Base-by-base conservation (phyloP, 768 basidiomycete species). In the Phaeolepiota aurea region DNA sequence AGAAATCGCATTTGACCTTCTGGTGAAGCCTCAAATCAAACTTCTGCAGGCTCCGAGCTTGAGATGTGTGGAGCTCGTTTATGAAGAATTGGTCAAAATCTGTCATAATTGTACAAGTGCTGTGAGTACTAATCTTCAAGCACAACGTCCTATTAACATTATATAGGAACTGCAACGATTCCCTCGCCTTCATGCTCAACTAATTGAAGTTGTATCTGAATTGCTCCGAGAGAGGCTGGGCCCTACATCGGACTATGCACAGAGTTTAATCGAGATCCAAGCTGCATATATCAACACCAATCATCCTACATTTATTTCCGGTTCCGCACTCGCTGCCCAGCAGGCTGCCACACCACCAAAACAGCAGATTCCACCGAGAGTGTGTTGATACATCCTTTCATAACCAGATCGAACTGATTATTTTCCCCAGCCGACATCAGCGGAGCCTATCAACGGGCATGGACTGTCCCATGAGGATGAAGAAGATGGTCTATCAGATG, bases 281-380 rank as follows among this genome's bases (percentile, higher is more conserved):
- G 91, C 91, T 1, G 93, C 96, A 9, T 99, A 99, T 57, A 98
- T 99, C 71, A 99, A 99, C 60, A 98, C 93, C 42, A 98, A 98
- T 59, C 96, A 99, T 57, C 96, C 96, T 4, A 77, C 87, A 21
- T 98, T 97, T 62, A 82, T 93, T 42, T 71, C 83, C 14, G 85
- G 87, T 7, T 86, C 87, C 23, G 76, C 84, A 32, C 56, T 69
- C 7, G 76, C 77, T 44, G 71, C 78, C 38, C 71, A 76, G 48
- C 68, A 76, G 39, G 58, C 64, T 20, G 48, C 53, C 22, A 52
- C 59, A 9, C 69, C 59, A 18, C 67, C 73, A 33, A 70, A 62
- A 51, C 66, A 68, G 16, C 60, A 59, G 37, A 56, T 59, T 25
- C 67, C 71, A 0, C 68, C 74, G 47, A 68, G 76, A 48, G 85